Evolutionary conservation across 208 protist genomes (phyloP).

Genomic region (Blastocrithidia nonstop): DNA sequence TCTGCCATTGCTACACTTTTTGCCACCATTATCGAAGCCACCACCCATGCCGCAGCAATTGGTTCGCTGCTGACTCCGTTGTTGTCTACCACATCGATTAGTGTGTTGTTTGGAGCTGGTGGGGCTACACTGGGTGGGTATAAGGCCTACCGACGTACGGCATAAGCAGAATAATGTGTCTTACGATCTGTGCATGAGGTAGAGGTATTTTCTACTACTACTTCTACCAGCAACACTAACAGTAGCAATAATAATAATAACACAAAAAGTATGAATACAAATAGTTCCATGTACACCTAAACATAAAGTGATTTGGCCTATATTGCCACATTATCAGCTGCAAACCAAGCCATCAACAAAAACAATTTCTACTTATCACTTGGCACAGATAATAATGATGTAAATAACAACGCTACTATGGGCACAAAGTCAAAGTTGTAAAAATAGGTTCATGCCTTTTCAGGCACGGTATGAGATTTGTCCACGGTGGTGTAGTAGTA

Average conservation of each 20-base stretch:
- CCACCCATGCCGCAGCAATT: conserved; percentile 53
- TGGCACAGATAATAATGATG: conserved; percentile 7
- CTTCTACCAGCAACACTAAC: not conserved
- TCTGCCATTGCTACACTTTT: conserved; percentile 32
- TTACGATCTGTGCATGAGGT: conserved; percentile 50
- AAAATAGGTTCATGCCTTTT: too few relatives aligned
- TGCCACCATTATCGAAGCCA: conserved; percentile 31
- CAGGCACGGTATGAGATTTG: conserved; percentile 12
- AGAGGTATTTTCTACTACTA: conserved; percentile 18
- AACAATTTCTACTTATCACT: not conserved
- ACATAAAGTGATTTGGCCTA: too few relatives aligned
- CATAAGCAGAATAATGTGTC: conserved; percentile 37
- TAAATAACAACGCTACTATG: conserved; percentile 1
- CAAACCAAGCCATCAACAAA: not conserved
- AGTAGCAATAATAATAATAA: not conserved
- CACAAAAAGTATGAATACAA: too few relatives aligned
- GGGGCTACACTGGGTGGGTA: conserved; percentile 62
- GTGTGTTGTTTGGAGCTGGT: conserved; percentile 48
- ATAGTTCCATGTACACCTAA: too few relatives aligned
- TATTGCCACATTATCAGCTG: conserved; percentile 1
- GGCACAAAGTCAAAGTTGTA: conserved; percentile 2
- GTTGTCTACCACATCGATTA: conserved; percentile 48
- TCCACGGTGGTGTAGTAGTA: conserved; percentile 28
- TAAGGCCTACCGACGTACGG: conserved; percentile 51
- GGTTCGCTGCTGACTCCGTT: conserved; percentile 30